A percentile compares a stretch with the other conserved stretches of the same genome.
phyloP scores from a whole-genome alignment of 305 asterid genomes.

The Solanum hybrid region DNA sequence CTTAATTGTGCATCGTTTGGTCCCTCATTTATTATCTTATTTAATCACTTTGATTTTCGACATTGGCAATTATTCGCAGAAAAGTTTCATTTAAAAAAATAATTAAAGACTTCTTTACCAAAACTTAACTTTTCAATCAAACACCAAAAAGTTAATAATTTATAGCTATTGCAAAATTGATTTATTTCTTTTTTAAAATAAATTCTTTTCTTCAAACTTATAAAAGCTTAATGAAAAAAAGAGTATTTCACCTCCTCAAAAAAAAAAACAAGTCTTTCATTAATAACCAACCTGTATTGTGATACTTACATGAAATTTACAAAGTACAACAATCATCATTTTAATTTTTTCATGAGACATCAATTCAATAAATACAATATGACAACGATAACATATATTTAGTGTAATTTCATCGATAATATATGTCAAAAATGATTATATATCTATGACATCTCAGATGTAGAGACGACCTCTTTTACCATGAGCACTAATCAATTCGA shows the following conservation, averaged over 20 bases:
- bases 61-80: not conserved
- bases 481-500: constrained; percentile 36
- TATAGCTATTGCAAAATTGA: not conserved
- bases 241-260: not conserved
- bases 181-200: no score
- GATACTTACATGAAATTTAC: not conserved
- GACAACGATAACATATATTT: not conserved
- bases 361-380: not conserved
- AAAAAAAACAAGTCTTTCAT: not conserved
- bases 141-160: not conserved
- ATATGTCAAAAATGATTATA: not conserved
- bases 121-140: not conserved
- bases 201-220: not conserved
- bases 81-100: not conserved
- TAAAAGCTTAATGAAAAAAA: not conserved
- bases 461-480: not conserved
- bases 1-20: not conserved
- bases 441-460: not conserved
- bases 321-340: not conserved
- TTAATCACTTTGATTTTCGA: not conserved
- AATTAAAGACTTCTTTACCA: not conserved
- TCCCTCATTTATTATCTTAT: not conserved
- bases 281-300: not conserved
- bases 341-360: no score
- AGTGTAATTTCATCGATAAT: not conserved